A percentile compares a stretch with the other conserved stretches of the same genome.
Conservation (phyloP, 192 early-diverging fungal genomes). For the Coemansia brasiliensis region DNA sequence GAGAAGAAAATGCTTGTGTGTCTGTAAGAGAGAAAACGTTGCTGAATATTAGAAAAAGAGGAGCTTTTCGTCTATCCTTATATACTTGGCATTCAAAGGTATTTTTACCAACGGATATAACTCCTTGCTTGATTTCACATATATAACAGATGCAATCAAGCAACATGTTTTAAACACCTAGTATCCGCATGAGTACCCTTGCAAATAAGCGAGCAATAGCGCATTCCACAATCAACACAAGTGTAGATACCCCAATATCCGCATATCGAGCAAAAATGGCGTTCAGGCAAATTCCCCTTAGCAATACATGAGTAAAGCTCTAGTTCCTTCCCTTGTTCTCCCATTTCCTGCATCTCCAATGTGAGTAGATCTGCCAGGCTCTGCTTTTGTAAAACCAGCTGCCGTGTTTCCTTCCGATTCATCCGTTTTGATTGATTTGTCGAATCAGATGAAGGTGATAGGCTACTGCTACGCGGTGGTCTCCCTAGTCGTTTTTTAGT, state of each 20-base stretch:
- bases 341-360: slow-evolving; percentile 5
- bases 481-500: not conserved
- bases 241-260: slow-evolving; percentile 63
- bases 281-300: slow-evolving; percentile 19
- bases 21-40: no score
- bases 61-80: not conserved
- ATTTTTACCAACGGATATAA: not conserved
- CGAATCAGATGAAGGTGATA: not conserved
- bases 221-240: slow-evolving; percentile 66
- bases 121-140: not conserved
- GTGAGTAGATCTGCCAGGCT: slow-evolving; percentile 33
- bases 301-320: slow-evolving; percentile 10
- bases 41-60: no score
- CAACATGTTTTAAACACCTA: slow-evolving; percentile 54
- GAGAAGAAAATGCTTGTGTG: no score
- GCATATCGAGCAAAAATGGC: slow-evolving; percentile 68
- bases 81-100: not conserved
- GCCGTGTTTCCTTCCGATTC: slow-evolving; percentile 35
- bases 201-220: slow-evolving; percentile 64
- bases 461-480: not conserved
- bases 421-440: not conserved
- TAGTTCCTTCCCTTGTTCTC: not conserved
- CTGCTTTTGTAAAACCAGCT: slow-evolving; percentile 15
- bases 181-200: slow-evolving; percentile 63
- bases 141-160: slow-evolving; percentile 1